These are phyloP conservation scores for Maudiozyma humilis DNA, from an alignment of 1,139 yeast genomes.

Conservation along the genomic window DNA sequence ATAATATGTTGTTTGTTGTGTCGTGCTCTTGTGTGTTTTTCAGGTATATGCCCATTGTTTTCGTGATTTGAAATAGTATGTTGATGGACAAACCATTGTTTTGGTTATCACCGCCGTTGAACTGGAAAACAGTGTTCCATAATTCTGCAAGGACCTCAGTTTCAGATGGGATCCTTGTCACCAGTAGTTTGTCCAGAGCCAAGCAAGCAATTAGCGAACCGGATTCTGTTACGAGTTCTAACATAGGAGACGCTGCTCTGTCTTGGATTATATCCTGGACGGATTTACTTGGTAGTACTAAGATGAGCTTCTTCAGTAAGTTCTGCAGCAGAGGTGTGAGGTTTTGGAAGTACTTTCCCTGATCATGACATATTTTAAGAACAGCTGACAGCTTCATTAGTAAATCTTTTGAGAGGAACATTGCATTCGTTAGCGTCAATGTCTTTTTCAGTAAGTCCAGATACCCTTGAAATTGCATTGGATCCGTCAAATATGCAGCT, in stretches of 20 bases:
- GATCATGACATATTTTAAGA: slow-evolving; percentile 21
- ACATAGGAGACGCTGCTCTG: slow-evolving; percentile 5
- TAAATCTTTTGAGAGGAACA: slow-evolving; percentile 15
- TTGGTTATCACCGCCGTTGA: slow-evolving; percentile 9
- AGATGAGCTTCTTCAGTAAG: slow-evolving; percentile 24
- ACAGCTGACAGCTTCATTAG: slow-evolving; percentile 11
- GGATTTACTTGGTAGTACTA: slow-evolving; percentile 23
- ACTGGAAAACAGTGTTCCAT: slow-evolving; percentile 20
- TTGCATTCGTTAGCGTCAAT: slow-evolving; percentile 18
- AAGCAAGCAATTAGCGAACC: slow-evolving; percentile 22
- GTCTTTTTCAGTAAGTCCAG: slow-evolving; percentile 26
- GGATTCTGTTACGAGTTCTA: slow-evolving; percentile 14
- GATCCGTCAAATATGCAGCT: slow-evolving; percentile 22
- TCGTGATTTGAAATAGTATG: slow-evolving; percentile 25
- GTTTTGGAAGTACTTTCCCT: slow-evolving; percentile 21
- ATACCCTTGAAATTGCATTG: slow-evolving; percentile 29
- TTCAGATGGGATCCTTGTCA: slow-evolving; percentile 9
- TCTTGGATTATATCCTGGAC: slow-evolving; percentile 12
- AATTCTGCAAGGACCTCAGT: slow-evolving; percentile 9
- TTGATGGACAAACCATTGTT: slow-evolving; percentile 13
- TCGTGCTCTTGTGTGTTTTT: slow-evolving; percentile 10
- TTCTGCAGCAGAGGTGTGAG: slow-evolving; percentile 19
- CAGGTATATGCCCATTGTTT: slow-evolving; percentile 27
- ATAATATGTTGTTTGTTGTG: slow-evolving; percentile 8
- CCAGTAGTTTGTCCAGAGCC: slow-evolving; percentile 23